These are phyloP conservation scores for Rhodofomes roseus DNA, from an alignment of 1,284 basidiomycete genomes.

Conservation along the genomic window DNA sequence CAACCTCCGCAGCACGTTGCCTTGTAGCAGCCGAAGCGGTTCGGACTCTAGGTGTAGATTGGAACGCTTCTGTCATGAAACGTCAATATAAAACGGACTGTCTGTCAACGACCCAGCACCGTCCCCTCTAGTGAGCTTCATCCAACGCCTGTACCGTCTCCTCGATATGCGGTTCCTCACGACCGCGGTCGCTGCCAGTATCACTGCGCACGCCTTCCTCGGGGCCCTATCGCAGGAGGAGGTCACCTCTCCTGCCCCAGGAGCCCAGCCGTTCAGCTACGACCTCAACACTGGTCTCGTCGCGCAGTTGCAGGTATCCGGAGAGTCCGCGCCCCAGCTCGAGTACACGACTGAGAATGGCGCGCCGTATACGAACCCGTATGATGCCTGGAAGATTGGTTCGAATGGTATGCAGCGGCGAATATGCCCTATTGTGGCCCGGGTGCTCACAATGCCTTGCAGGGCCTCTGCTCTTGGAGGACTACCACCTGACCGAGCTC, in stretches of 20 bases:
- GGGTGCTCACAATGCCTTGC: neutral
- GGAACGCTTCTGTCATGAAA: too few species aligned
- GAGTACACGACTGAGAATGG: constrained; percentile 28
- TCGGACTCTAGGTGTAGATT: too few species aligned
- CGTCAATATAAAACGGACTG: neutral
- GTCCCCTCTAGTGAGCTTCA: too few species aligned
- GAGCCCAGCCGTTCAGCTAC: constrained; percentile 12
- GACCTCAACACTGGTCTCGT: constrained; percentile 21
- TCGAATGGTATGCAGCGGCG: constrained; percentile 16
- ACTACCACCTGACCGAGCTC: constrained; percentile 35
- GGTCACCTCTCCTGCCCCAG: constrained; percentile 11
- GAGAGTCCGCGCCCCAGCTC: constrained; percentile 21
- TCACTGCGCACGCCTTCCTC: constrained; percentile 15
- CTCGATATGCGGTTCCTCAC: neutral
- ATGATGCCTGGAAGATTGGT: constrained; percentile 28
- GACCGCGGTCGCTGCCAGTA: neutral
- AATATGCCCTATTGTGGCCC: neutral
- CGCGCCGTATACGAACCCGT: constrained; percentile 23
- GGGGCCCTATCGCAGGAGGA: constrained; percentile 11
- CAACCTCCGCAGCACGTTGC: too few species aligned
- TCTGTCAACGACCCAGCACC: neutral
- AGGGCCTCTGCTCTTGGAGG: constrained; percentile 22
- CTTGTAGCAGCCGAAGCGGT: too few species aligned
- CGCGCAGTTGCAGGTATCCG: constrained; percentile 20
- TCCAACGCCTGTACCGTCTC: neutral